Evolutionary conservation across 495 filamentous ascomycete species (phyloP).

Genomic region (Lasiosphaeria miniovina): DNA sequence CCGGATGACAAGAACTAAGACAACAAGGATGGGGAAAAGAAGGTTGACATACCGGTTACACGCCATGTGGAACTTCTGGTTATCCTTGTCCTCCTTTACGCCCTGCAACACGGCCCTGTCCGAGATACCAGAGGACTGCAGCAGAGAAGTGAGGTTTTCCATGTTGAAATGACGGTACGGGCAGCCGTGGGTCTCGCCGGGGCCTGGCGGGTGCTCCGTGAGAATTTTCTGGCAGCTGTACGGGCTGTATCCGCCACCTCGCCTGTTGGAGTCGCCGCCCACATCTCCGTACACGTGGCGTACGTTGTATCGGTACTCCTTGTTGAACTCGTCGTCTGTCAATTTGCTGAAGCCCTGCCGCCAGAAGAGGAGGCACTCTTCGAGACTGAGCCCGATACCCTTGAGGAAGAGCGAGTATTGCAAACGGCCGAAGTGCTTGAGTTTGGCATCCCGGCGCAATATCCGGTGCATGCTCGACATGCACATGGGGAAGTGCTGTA

Average conservation of each 20-base stretch:
- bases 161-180: constrained; percentile 88
- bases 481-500: constrained; percentile 86
- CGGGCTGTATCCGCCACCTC: constrained; percentile 81
- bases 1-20: neutral
- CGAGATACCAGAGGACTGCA: constrained; percentile 70
- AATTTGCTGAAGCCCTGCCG: constrained; percentile 75
- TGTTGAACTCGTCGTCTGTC: constrained; percentile 89
- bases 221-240: constrained; percentile 94
- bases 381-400: constrained; percentile 85
- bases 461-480: constrained; percentile 87
- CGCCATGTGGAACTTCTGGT: constrained; percentile 87
- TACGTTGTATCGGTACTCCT: constrained; percentile 95
- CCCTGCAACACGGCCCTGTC: constrained; percentile 75
- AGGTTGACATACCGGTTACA: constrained; percentile 66
- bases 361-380: constrained; percentile 96
- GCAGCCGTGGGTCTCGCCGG: constrained; percentile 87
- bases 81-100: constrained; percentile 85
- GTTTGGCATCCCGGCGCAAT: constrained; percentile 76
- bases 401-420: constrained; percentile 98
- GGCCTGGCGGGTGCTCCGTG: constrained; percentile 75
- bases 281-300: constrained; percentile 93
- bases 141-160: constrained; percentile 75
- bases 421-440: constrained; percentile 90
- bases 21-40: neutral
- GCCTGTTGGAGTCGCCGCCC: constrained; percentile 83